Evolutionary conservation across 2,329 filamentous ascomycete species (phyloP).

Genomic region (Aspergillus tanneri): DNA sequence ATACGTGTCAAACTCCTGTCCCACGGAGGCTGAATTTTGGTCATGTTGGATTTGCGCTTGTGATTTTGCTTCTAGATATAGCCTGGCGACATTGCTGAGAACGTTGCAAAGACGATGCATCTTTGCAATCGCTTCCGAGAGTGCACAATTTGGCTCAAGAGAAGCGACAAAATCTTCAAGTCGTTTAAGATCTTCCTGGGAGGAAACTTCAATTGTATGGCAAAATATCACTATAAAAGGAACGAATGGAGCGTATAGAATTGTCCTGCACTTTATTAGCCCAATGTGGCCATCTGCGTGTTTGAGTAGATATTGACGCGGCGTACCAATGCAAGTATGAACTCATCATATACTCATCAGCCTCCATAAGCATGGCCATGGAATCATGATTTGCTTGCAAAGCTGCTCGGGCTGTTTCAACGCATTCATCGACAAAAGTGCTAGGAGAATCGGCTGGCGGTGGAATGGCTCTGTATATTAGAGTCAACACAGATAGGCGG

Average conservation of each 20-base stretch:
- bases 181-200: conserved; percentile 53
- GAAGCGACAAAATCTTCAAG: conserved; percentile 59
- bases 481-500: conserved; percentile 37
- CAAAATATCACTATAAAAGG: conserved; percentile 53
- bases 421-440: conserved; percentile 39
- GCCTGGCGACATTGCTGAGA: conserved; percentile 59
- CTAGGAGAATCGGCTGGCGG: conserved; percentile 26
- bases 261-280: too few relatives aligned
- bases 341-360: conserved; percentile 27
- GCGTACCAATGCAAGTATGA: conserved; percentile 41
- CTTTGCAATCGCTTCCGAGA: conserved; percentile 60
- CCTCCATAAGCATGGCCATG: conserved; percentile 27
- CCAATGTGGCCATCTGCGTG: too few relatives aligned
- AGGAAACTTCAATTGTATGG: conserved; percentile 53
- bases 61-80: conserved; percentile 64
- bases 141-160: conserved; percentile 51
- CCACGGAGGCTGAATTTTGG: conserved; percentile 51
- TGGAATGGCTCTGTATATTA: conserved; percentile 44
- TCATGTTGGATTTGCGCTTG: conserved; percentile 52
- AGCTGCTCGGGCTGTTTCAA: conserved; percentile 38
- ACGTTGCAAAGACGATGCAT: conserved; percentile 63
- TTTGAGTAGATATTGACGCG: too few relatives aligned
- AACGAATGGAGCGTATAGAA: conserved; percentile 49
- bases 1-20: conserved; percentile 64
- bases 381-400: conserved; percentile 36